Base-by-base conservation (phyloP, 768 basidiomycete genomes). In the Calocera cornea region DNA sequence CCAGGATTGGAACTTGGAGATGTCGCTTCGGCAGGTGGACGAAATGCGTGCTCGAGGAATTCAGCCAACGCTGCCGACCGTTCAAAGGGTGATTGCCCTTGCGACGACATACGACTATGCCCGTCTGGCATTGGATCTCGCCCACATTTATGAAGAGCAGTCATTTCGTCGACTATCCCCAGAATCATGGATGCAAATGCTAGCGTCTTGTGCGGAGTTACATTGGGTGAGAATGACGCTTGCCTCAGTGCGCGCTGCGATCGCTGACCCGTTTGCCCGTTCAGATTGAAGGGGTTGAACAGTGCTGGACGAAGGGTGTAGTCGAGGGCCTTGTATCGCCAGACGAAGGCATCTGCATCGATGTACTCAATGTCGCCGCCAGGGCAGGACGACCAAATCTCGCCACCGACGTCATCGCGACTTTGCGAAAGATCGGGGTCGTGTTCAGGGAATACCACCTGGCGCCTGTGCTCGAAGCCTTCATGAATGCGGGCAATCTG, bases 401-500 rank as follows among this genome's bases (percentile, higher is more conserved):
- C 0, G 90, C 87, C 27, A 78, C 83, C 16, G 84, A 86, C 44
- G 88, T 83, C 33, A 76, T 93, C 44, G 83, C 80, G 1, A 77
- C 82, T 7, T 78, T 95, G 41, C 80, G 83, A 50, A 65, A 69
- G 11, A 75, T 83, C 8, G 80, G 81, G 17, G 75, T 84, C 16
- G 73, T 79, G 54, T 80, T 83, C 77, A 73, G 80, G 72, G 92
- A 93, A 73, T 77, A 88, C 72, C 92, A 95, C 73, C 85, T 90
- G 71, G 84, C 88, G 0, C 85, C 90, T 1, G 76, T 93, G 24
- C 78, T 94, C 34, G 88, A 92, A 73, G 86, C 90, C 0, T 86
- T 88, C 72, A 84, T 83, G 75, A 81, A 78, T 16, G 81, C 79
- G 31, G 79, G 79, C 0, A 79, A 84, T 47, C 71, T 90, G 47